Evolutionary conservation across 306 rosid genomes (phyloP), one percentile per base, ranked within the genome.

Genomic region (Malus sylvestris): DNA sequence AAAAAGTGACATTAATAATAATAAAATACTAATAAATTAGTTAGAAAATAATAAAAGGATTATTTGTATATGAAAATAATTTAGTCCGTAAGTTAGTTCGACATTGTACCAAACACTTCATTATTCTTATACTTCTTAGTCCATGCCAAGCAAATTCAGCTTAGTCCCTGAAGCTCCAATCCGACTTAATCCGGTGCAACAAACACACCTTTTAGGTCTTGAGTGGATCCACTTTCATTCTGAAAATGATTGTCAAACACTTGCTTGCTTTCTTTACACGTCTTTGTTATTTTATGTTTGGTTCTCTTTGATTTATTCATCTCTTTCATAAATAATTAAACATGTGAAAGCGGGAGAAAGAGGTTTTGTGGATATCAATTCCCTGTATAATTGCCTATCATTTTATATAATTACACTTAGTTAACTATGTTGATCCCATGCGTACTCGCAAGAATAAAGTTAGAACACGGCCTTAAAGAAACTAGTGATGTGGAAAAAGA

Each of bases 151-250:
- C 2, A 0, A 45, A 1, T 45, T 5, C 0, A 45, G 2, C 16
- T 45, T 45, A 45, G 0, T 45, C 2, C 18, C 0, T 45, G 2
- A 12, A 45, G 6, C 0, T 45, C 2, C 1, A 45, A 0, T 45
- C 2, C 0, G 4, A 45, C 0, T 0, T 13, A 45, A 0, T 45
- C 2, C 0, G 16, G 4, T 13, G 0, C 52, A 45, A 45, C 52
- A 45, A 45, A 45, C 16, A 5, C 18, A 13, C 2, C 52, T 1
- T 30, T 30, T 32, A 49, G 19, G 53, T 49, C n/a, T 62, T 29
- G 67, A 29, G 40, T 29, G 40, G 67, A 29, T 62, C n/a, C 6
- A 61, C 9, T 22, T 55, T 20, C 3, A 55, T 18, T 20, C 0
- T 9, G 12, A 42, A 8, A 42, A 42, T 9, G 12, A 9, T 42